Evolutionary conservation across 495 filamentous ascomycete species (phyloP).

Genomic region (Hypoxylon fuscum): DNA sequence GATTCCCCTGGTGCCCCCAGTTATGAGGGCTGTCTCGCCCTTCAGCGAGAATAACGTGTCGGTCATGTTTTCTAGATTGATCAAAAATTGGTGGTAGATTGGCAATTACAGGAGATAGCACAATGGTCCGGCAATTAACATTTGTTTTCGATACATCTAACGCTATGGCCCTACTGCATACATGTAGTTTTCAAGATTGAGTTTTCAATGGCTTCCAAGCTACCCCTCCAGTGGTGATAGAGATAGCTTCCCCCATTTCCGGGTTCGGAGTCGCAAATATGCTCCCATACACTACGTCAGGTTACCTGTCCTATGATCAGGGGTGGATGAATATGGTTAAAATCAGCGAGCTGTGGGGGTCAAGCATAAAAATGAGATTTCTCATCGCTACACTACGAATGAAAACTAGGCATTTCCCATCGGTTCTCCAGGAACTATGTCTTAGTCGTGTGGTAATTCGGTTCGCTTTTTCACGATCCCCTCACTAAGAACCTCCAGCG

Average conservation of each 20-base stretch:
- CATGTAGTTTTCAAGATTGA: slow-evolving; percentile 1
- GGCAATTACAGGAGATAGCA: neutral
- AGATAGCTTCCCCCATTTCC: slow-evolving; percentile 6
- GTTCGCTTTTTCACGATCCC: slow-evolving; percentile 13
- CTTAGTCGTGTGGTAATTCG: slow-evolving; percentile 18
- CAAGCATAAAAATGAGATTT: no score
- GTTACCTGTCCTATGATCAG: neutral
- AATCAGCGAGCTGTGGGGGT: slow-evolving; percentile 34
- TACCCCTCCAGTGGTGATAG: slow-evolving; percentile 5
- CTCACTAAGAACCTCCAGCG: slow-evolving; percentile 12
- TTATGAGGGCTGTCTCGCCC: slow-evolving; percentile 82
- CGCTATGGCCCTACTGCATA: neutral
- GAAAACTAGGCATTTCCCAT: neutral
- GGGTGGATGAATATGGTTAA: slow-evolving; percentile 20
- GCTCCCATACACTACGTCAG: neutral
- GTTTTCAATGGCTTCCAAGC: neutral
- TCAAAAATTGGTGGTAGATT: no score
- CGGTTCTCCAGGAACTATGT: slow-evolving; percentile 2
- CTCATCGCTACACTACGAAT: no score
- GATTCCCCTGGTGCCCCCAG: slow-evolving; percentile 88
- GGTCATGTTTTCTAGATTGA: slow-evolving; percentile 17
- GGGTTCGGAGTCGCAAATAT: slow-evolving; percentile 23
- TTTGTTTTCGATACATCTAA: neutral
- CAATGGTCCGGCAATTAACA: neutral
- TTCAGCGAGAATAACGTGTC: slow-evolving; percentile 61